Evolutionary conservation across 805 yeast species (phyloP), one percentile per base, ranked within the genome.

Genomic region (Hanseniaspora valbyensis): DNA sequence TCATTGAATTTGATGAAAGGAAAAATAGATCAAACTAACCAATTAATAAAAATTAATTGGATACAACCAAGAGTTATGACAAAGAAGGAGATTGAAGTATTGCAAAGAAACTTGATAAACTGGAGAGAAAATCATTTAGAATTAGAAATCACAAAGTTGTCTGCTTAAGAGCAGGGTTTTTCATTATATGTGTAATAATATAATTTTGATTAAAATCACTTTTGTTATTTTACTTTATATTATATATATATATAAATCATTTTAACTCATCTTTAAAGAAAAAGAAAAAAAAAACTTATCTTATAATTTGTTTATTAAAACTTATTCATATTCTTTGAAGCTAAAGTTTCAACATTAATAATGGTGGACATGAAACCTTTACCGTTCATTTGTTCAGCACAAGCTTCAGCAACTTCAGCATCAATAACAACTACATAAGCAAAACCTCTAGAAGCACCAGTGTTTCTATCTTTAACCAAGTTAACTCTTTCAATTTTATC

Each of bases 21-120:
- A n/a, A 73, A 77, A 46, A 90, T 92, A 58, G 95, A 92, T 64
- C 95, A 92, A 69, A 85, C 88, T 39, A 76, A 77, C 44, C 77
- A 81, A 64, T 69, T 81, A 13, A 83, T 92, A 52, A 79, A 82
- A 30, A 80, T 92, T 43, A 79, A 83, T 25, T 92, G 98, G 98
- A 81, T 90, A 54, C 97, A 92, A 71, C 97, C 98, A 53, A 76
- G 97, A 60, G 85, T 88, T 50, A 81, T 92, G 74, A 86, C 86
- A 60, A 72, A 71, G 55, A 77, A 76, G 40, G 98, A 92, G 71
- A 83, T 90, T 53, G 75, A 72, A 52, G 73, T 73, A 40, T 86
- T 92, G 83, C 78, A 79, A 56, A 72, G 73, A 48, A 83, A 84
- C 59, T 74, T 92, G 61, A 71, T 72, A 25, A 73, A 71, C 46